Evolutionary conservation across 1,284 basidiomycete genomes (phyloP), one percentile per base, ranked within the genome.

Genomic region (Stygiomarasmius scandens): DNA sequence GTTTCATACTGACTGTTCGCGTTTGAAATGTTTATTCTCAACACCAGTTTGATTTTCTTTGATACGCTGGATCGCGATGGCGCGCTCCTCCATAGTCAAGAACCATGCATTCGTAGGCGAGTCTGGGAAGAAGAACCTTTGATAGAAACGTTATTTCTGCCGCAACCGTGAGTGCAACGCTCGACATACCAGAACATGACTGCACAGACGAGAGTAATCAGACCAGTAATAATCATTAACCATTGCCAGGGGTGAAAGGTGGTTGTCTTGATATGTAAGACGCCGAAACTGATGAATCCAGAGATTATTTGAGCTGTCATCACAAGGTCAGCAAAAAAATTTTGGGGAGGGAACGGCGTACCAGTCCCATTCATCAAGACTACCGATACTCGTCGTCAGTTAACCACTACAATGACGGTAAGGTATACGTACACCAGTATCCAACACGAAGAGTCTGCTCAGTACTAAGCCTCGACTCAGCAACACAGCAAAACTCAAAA

Each of bases 11-110:
- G 59, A 46, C 85, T 93, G 90, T 44, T 90, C 85, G 54, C 69
- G 77, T 73, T 92, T 93, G 84, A 89, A 92, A 47, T 76, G 77
- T 67, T 92, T 91, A 70, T 90, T 91, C 71, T 92, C 89, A 11
- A 90, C 76, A 59, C 89, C 90, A 11, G 87, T 75, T 70, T 91
- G 89, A 67, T 91, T 91, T 51, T 71, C 73, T 66, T 77, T 80
- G 63, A 92, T 86, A 27, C 90, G 82, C 62, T 81, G 77, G 2
- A 92, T 78, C 19, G 87, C 90, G 55, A 82, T 77, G 8, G 78
- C 72, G 3, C 87, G 83, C 67, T 92, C 90, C 61, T 87, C 80
- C 2, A 75, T 73, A 2, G 87, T 87, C 29, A 92, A 70, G 72
- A 91, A 92, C 73, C 80, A 81, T 0, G 90, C 89, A 11, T 76